A percentile compares a stretch with the other conserved stretches of the same genome.
Conservation (phyloP, 345 rosid genomes). For the Streptanthus diversifolius region DNA sequence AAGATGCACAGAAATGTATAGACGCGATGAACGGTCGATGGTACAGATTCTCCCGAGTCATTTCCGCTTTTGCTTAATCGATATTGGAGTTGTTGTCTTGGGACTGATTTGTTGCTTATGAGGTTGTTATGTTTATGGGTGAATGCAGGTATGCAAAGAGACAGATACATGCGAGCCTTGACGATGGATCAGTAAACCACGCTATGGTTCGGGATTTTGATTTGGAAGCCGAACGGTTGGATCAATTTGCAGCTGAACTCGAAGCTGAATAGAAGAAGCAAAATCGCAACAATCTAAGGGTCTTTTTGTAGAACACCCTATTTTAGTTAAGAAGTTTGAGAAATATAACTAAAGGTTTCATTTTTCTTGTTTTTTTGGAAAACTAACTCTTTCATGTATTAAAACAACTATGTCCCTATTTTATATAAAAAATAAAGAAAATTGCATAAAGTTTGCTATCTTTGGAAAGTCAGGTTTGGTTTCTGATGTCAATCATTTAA, state of each 20-base stretch:
- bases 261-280: conserved; percentile 58
- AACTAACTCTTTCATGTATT: neutral
- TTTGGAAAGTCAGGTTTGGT: neutral
- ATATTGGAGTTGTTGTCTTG: neutral
- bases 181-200: conserved; percentile 81
- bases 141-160: conserved; percentile 77
- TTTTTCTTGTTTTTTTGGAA: neutral
- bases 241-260: conserved; percentile 88
- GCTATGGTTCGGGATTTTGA: conserved; percentile 61
- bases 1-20: conserved; percentile 82
- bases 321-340: neutral
- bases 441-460: neutral
- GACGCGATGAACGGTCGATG: conserved; percentile 94
- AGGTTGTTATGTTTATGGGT: neutral
- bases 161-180: conserved; percentile 76
- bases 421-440: neutral
- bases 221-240: conserved; percentile 60
- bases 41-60: conserved; percentile 34
- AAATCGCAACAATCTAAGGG: neutral
- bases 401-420: neutral
- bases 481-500: neutral
- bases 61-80: neutral
- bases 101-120: neutral
- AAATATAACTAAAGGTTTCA: neutral
- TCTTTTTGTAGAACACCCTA: neutral